These are phyloP conservation scores for Spiromyces aspiralis DNA, from an alignment of 371 early-diverging fungal species.

Conservation along the genomic window DNA sequence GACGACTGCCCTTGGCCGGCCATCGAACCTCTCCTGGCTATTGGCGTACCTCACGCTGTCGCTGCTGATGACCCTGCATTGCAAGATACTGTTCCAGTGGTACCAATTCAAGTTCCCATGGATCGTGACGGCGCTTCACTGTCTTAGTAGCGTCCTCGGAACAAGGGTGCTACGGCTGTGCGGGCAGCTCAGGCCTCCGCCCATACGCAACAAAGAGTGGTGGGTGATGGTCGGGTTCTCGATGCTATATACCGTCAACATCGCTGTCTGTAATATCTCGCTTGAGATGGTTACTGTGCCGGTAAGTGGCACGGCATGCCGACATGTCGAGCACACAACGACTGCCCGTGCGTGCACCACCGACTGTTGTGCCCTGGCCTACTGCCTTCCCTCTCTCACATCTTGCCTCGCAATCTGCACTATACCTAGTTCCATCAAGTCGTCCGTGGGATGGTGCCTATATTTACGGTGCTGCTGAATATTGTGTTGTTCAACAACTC, in stretches of 20 bases:
- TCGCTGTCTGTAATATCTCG: slow-evolving; percentile 73
- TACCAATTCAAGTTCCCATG: slow-evolving; percentile 67
- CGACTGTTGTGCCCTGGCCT: too few species aligned
- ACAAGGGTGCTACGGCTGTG: slow-evolving; percentile 30
- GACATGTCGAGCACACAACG: too few species aligned
- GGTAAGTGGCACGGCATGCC: too few species aligned
- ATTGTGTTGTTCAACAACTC: slow-evolving; percentile 36
- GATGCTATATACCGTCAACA: slow-evolving; percentile 73
- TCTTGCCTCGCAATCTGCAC: neutral
- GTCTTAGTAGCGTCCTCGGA: slow-evolving; percentile 52
- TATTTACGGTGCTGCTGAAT: slow-evolving; percentile 56
- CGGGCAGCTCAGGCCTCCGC: slow-evolving; percentile 42
- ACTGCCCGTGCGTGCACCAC: too few species aligned
- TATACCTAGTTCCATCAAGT: slow-evolving; percentile 67
- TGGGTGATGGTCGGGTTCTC: slow-evolving; percentile 61
- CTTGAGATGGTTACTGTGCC: slow-evolving; percentile 46
- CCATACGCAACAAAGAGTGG: slow-evolving; percentile 39
- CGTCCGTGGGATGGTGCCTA: slow-evolving; percentile 71
- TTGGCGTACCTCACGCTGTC: slow-evolving; percentile 72
- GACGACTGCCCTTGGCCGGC: too few species aligned
- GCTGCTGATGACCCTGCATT: slow-evolving; percentile 65
- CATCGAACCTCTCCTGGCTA: too few species aligned
- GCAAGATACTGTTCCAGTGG: slow-evolving; percentile 60
- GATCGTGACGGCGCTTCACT: slow-evolving; percentile 74
- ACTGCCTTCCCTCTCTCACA: too few species aligned